Percentiles rank a stretch among this genome's conserved stretches.
Conservation (phyloP, 768 basidiomycete species). For the Amanita rimosa region DNA sequence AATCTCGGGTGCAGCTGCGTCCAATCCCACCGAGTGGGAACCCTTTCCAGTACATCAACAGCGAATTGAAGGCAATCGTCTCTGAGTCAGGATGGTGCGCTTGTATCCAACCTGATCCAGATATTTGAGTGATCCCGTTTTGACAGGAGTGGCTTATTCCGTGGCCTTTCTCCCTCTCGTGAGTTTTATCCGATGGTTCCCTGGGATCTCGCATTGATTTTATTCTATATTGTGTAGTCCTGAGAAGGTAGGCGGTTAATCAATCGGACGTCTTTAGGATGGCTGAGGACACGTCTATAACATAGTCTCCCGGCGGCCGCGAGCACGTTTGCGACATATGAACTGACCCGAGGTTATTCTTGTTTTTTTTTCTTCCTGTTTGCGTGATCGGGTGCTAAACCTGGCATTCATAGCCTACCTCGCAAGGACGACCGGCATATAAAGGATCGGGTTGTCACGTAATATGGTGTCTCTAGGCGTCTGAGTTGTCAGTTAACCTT, state of each 20-base stretch:
- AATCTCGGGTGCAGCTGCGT: slow-evolving; percentile 82
- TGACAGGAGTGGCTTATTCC: slow-evolving; percentile 50
- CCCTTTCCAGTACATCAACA: slow-evolving; percentile 65
- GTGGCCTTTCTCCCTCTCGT: slow-evolving; percentile 71
- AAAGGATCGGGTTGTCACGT: neutral
- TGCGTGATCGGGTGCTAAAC: neutral
- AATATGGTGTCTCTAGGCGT: too few species aligned
- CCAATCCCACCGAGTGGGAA: slow-evolving; percentile 61
- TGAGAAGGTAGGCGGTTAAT: slow-evolving; percentile 39
- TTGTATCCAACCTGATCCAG: neutral
- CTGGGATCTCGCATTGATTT: neutral
- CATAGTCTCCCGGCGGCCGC: slow-evolving; percentile 29
- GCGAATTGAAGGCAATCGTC: slow-evolving; percentile 57
- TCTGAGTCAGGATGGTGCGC: slow-evolving; percentile 66
- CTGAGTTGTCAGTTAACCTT: neutral
- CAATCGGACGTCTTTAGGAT: neutral
- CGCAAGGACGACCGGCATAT: slow-evolving; percentile 1
- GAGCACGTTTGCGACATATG: slow-evolving; percentile 39
- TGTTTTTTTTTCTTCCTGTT: neutral
- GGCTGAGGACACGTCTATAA: too few species aligned
- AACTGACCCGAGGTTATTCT: slow-evolving; percentile 68
- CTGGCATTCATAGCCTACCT: slow-evolving; percentile 1
- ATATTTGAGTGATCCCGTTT: neutral
- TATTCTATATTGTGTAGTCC: slow-evolving; percentile 25
- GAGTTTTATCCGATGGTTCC: slow-evolving; percentile 21